phyloP scores from a whole-genome alignment of 1,284 basidiomycete species.

The Polyporus tsugae region DNA sequence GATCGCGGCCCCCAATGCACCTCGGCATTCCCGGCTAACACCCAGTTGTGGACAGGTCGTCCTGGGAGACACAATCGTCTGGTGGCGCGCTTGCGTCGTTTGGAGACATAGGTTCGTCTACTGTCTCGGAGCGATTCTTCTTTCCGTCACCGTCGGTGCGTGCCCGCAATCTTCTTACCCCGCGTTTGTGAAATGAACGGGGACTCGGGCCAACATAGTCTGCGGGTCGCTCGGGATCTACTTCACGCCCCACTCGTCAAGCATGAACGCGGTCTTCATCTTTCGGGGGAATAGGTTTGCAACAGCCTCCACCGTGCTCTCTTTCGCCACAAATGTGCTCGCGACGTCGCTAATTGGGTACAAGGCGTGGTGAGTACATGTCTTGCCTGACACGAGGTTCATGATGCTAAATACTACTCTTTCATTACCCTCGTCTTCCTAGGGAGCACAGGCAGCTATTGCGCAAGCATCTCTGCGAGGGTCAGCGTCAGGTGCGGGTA shows the following conservation, averaged over 20 bases:
- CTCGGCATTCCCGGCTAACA: background rate
- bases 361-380: conserved; percentile 12
- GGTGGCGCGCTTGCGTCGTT: conserved; percentile 13
- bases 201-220: background rate
- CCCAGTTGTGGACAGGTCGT: background rate
- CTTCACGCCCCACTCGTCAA: background rate
- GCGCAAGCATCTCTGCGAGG: background rate
- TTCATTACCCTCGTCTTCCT: background rate
- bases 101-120: conserved; percentile 5
- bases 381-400: background rate
- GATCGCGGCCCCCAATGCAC: background rate
- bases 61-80: conserved; percentile 12
- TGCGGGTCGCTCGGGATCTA: conserved; percentile 6
- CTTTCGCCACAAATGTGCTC: conserved; percentile 13
- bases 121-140: background rate
- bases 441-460: conserved; percentile 6
- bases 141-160: conserved; percentile 7
- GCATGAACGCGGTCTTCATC: background rate
- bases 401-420: background rate
- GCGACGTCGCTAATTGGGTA: conserved; percentile 15
- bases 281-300: background rate
- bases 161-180: background rate
- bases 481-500: background rate
- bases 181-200: background rate
- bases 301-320: background rate